Percentiles rank a stretch among this genome's conserved stretches.
phyloP scores from a whole-genome alignment of 23 red algal species.

The Gracilaria caudata region DNA sequence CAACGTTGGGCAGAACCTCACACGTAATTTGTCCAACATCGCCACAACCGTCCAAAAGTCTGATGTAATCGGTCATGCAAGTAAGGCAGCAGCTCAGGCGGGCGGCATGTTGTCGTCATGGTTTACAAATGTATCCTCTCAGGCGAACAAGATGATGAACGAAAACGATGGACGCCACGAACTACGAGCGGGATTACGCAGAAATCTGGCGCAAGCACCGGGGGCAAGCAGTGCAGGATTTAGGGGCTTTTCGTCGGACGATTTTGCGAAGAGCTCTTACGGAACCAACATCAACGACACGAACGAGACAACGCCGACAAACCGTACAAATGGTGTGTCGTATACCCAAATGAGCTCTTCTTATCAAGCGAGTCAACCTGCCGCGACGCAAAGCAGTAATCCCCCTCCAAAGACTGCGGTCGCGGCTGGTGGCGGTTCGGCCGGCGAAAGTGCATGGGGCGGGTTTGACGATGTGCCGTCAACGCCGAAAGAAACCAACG shows the following conservation, averaged over 20 bases:
- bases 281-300: conserved; percentile 34
- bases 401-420: not conserved
- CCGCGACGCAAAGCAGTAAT: not conserved
- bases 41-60: conserved; percentile 55
- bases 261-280: conserved; percentile 53
- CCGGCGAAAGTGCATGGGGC: conserved; percentile 32
- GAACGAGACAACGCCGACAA: conserved; percentile 15
- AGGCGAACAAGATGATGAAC: conserved; percentile 68
- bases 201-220: conserved; percentile 42
- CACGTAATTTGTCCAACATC: conserved; percentile 34
- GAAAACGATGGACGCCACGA: conserved; percentile 63
- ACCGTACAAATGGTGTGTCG: conserved; percentile 16
- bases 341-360: conserved; percentile 30
- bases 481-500: conserved; percentile 43
- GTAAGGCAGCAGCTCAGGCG: conserved; percentile 75
- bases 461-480: conserved; percentile 58
- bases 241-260: conserved; percentile 66
- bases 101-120: conserved; percentile 68
- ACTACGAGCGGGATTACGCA: conserved; percentile 41
- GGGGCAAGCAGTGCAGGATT: conserved; percentile 49
- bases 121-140: conserved; percentile 72
- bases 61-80: conserved; percentile 66
- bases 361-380: not conserved
- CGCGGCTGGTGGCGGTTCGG: not conserved
- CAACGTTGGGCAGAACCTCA: conserved; percentile 45